Base-by-base conservation (phyloP, 2,329 filamentous ascomycete species). In the Chaetomium sp. region DNA sequence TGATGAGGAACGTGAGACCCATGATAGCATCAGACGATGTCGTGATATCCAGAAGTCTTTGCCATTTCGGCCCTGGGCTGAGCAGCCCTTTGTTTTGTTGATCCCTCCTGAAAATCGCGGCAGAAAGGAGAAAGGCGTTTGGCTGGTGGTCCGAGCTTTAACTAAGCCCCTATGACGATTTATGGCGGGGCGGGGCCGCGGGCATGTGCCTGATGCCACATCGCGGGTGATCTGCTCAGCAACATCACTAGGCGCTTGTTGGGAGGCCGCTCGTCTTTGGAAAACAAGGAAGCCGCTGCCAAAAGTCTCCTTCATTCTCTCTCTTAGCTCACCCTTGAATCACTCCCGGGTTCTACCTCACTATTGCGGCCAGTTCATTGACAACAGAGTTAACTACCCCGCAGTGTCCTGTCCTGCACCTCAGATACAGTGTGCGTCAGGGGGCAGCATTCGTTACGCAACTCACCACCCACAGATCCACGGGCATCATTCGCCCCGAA, bases 371-470 rank as follows among this genome's bases (percentile, higher is more conserved):
- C 19, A 27, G 19, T 27, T 27, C 19, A 27, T 27, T 27, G 19
- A 27, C 19, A 27, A 27, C 19, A 27, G 19, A 27, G 19, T 27
- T 27, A 54, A 14, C 55, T 62, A 61, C 61, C 61, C 61, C 59
- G 59, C 61, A 55, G 50, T 55, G 7, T 10, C 43, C 52, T 61
- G 61, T 62, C 60, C 61, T 62, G 61, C 61, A 58, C 56, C 55
- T 12, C 48, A 46, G 19, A 27, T 27, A 27, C 19, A 27, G 19
- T 27, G 19, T 27, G 19, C 19, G 19, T 27, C 19, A 27, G 19
- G 19, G 19, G 19, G 19, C 19, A 27, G 19, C 19, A 27, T 38
- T 38, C 37, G 8, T 38, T 12, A 9, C 37, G 12, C 12, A 38
- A 38, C 37, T 38, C 37, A 12, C 8, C 37, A 38, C 12, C 37